These are phyloP conservation scores for Diaporthe longicolla DNA, from an alignment of 2,329 filamentous ascomycete genomes.

Conservation along the genomic window DNA sequence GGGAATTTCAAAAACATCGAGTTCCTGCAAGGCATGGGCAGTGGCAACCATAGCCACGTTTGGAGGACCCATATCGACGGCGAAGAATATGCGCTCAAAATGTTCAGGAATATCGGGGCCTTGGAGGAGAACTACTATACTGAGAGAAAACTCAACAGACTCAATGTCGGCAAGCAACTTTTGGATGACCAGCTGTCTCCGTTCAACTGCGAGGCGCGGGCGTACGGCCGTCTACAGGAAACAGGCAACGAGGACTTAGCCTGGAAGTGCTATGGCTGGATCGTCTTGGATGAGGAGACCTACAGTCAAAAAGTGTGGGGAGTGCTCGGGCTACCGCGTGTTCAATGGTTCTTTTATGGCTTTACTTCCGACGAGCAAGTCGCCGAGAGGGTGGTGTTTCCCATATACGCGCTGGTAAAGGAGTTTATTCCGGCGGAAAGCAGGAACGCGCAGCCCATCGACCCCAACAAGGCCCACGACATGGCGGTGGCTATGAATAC, in stretches of 20 bases:
- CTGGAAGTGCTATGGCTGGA: background rate
- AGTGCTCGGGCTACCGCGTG: background rate
- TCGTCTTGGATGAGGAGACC: background rate
- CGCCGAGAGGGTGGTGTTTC: background rate
- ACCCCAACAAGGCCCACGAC: background rate
- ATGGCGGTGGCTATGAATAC: background rate
- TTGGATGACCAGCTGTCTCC: conserved; percentile 13
- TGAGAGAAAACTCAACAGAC: background rate
- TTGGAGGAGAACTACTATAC: background rate
- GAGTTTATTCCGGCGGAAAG: background rate
- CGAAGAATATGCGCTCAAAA: background rate
- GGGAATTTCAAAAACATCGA: background rate
- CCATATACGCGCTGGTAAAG: conserved; percentile 14
- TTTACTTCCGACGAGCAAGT: background rate
- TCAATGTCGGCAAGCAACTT: background rate
- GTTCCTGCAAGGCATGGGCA: background rate
- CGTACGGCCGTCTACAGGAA: background rate
- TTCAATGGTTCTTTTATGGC: background rate
- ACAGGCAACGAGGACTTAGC: background rate
- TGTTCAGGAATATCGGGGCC: conserved; percentile 17
- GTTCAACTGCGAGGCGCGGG: conserved; percentile 23
- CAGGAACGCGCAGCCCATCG: background rate
- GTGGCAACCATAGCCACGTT: conserved; percentile 16
- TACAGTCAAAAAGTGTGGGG: background rate
- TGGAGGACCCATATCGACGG: conserved; percentile 7